These are phyloP conservation scores for Colletotrichum kahawae DNA, from an alignment of 2,329 filamentous ascomycete species.

Conservation along the genomic window DNA sequence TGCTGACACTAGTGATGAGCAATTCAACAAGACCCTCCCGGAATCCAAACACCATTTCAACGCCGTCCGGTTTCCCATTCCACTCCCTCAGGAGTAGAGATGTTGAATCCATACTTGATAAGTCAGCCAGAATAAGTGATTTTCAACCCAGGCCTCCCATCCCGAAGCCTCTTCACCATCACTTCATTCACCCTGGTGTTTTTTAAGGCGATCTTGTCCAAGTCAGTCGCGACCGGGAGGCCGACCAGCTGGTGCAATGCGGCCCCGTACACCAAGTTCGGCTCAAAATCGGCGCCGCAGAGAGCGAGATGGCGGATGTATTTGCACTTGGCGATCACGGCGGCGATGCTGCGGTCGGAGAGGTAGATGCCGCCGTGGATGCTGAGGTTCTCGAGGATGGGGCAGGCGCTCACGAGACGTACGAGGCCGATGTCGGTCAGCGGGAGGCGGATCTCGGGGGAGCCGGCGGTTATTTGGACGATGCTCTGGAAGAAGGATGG, in stretches of 20 bases:
- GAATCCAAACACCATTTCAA: too few species aligned
- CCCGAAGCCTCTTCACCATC: not conserved
- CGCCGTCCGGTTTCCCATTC: too few species aligned
- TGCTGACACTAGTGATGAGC: not conserved
- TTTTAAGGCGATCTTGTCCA: not conserved
- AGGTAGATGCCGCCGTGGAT: not conserved
- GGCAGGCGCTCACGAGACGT: not conserved
- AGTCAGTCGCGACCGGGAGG: not conserved
- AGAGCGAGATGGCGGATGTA: not conserved
- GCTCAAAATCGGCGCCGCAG: not conserved
- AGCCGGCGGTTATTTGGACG: not conserved
- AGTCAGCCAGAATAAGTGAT: not conserved
- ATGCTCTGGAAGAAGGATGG: not conserved
- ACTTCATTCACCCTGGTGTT: not conserved
- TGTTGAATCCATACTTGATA: too few species aligned
- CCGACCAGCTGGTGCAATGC: not conserved
- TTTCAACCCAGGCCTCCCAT: not conserved
- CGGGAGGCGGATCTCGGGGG: not conserved
- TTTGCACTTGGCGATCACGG: not conserved
- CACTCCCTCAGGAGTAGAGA: too few species aligned
- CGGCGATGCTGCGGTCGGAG: not conserved
- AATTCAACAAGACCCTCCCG: not conserved
- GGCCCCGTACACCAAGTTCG: not conserved
- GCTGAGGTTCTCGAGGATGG: not conserved
- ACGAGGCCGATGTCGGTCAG: not conserved